Evolutionary conservation across 2,329 filamentous ascomycete species (phyloP), one percentile per base, ranked within the genome.

Genomic region (Chaetomium strumarium): DNA sequence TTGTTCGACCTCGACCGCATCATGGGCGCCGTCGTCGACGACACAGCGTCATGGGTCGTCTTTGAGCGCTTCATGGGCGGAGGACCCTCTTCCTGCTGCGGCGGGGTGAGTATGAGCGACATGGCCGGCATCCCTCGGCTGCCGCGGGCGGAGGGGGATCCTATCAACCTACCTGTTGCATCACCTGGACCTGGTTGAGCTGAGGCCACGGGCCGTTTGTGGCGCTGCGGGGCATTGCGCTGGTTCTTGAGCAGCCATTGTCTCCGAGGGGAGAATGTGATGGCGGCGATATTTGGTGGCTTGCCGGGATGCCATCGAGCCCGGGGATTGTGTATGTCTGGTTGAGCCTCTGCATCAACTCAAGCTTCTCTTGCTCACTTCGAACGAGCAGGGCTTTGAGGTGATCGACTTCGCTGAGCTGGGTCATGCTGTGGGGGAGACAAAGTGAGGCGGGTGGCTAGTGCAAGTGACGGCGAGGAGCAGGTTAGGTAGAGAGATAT

Each of bases 1-100:
- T 24, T 43, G 58, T 67, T 72, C 37, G 75, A 77, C 13, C 66
- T 63, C 49, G 67, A 71, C 51, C 75, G 73, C 59, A 69, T 67
- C 75, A 77, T 78, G 55, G 66, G 64, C 30, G 69, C 66, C 1
- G 68, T 64, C 9, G 64, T 55, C 12, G 64, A 59, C 8, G 70
- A 65, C 45, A 68, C 68, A 30, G 66, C 66, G 9, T 41, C 30
- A 51, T 66, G 63, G 10, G 56, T 58, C 4, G 64, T 67, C 52
- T 66, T 66, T 17, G 63, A 60, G 13, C 64, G 58, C 52, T 67
- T 66, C 64, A 67, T 65, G 31, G 60, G 63, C 12, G 24, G 24
- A 24, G 24, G 24, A 4, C 24, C 24, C 24, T 24, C 24, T 19
- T 59, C 55, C 57, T 60, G 48, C 57, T 60, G 48, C 19, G 39